Evolutionary conservation across 2,329 filamentous ascomycete species (phyloP).

Genomic region (Xylaria sp.): DNA sequence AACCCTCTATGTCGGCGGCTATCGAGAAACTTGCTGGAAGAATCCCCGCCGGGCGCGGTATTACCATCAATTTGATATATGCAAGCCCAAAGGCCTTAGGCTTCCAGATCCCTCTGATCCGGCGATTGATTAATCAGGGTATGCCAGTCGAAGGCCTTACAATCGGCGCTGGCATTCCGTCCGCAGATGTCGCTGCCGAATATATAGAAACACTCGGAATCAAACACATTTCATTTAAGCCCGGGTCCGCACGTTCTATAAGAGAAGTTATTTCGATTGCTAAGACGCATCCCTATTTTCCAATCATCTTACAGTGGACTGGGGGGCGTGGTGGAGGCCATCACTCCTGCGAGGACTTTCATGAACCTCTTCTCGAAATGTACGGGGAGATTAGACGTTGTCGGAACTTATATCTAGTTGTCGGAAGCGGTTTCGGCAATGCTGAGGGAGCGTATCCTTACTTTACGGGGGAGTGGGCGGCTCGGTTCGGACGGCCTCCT

Average conservation of each 20-base stretch:
- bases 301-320: slow-evolving; percentile 90
- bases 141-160: slow-evolving; percentile 84
- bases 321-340: slow-evolving; percentile 91
- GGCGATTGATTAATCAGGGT: slow-evolving; percentile 47
- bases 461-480: slow-evolving; percentile 86
- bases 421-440: slow-evolving; percentile 87
- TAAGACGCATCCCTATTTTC: slow-evolving; percentile 89
- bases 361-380: slow-evolving; percentile 86
- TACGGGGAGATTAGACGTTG: slow-evolving; percentile 84
- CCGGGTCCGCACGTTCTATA: slow-evolving; percentile 84
- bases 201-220: slow-evolving; percentile 91
- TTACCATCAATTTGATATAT: slow-evolving; percentile 88
- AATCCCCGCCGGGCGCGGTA: slow-evolving; percentile 83
- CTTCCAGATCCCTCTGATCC: slow-evolving; percentile 88
- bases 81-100: slow-evolving; percentile 86
- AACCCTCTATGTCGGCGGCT: slow-evolving; percentile 81
- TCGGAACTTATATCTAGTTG: slow-evolving; percentile 84
- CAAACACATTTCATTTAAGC: slow-evolving; percentile 94
- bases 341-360: slow-evolving; percentile 91
- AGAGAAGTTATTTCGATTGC: slow-evolving; percentile 90
- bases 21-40: slow-evolving; percentile 46
- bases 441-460: slow-evolving; percentile 91
- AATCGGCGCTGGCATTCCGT: slow-evolving; percentile 91
- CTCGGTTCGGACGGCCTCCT: slow-evolving; percentile 76
- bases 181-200: slow-evolving; percentile 87